A percentile compares a stretch with the other conserved stretches of the same genome.
Evolutionary conservation across 2,329 filamentous ascomycete species (phyloP).

Genomic region (Fusarium liriodendri): DNA sequence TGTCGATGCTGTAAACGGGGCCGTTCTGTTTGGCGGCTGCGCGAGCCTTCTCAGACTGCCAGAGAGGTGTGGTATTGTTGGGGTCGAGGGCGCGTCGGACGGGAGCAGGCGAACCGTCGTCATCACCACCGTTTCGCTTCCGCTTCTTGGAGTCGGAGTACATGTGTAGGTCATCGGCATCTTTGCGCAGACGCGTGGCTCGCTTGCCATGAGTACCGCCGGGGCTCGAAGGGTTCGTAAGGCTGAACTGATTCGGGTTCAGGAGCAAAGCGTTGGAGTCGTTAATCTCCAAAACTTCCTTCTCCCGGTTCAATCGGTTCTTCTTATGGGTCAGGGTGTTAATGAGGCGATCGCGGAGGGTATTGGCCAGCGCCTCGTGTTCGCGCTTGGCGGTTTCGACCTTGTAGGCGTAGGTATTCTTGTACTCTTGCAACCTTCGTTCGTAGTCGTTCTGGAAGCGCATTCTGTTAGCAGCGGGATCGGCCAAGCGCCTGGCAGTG

Average conservation of each 20-base stretch:
- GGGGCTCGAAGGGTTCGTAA: constrained; percentile 73
- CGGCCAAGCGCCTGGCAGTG: constrained; percentile 1
- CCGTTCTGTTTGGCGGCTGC: constrained; percentile 66
- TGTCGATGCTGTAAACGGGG: constrained; percentile 73
- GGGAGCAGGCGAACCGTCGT: constrained; percentile 72
- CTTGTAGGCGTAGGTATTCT: constrained; percentile 70
- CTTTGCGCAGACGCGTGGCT: constrained; percentile 70
- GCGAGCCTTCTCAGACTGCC: constrained; percentile 70
- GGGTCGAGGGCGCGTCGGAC: constrained; percentile 66
- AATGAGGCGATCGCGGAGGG: constrained; percentile 74
- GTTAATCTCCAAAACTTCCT: constrained; percentile 75
- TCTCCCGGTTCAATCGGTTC: constrained; percentile 72
- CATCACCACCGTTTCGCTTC: constrained; percentile 69
- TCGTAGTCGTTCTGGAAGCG: constrained; percentile 69
- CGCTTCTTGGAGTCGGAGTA: constrained; percentile 70
- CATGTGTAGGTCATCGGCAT: constrained; percentile 67
- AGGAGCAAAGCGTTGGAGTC: constrained; percentile 74
- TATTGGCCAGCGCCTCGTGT: constrained; percentile 67
- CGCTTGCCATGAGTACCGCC: constrained; percentile 73
- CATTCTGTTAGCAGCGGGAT: constrained; percentile 26
- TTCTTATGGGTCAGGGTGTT: constrained; percentile 74
- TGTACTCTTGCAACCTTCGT: constrained; percentile 69
- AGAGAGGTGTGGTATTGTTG: constrained; percentile 69
- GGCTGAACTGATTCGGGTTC: constrained; percentile 75
- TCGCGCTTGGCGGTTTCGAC: constrained; percentile 72